phyloP scores from a whole-genome alignment of 73 alveolate genomes.

The Tetrahymena malaccensis region DNA sequence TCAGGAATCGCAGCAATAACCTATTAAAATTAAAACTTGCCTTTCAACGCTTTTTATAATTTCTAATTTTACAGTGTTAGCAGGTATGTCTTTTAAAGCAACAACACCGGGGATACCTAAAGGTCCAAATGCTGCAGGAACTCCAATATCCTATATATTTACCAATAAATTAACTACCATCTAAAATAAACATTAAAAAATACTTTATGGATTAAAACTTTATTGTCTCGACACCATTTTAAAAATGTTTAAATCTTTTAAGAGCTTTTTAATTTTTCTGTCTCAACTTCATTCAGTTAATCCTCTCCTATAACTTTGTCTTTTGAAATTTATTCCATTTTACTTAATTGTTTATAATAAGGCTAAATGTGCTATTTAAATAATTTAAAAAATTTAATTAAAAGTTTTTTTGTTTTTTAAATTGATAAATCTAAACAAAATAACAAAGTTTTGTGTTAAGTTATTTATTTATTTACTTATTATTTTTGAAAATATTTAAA shows the following conservation, averaged over 20 bases:
- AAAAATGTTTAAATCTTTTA: background rate
- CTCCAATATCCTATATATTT: background rate
- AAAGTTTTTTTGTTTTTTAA: background rate
- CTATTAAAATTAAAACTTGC: background rate
- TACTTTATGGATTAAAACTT: background rate
- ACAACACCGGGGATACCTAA: background rate
- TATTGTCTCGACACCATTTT: background rate
- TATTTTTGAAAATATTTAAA: too few species aligned
- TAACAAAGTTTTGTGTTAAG: too few species aligned
- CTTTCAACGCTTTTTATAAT: background rate
- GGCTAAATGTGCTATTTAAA: too few species aligned
- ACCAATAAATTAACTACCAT: background rate
- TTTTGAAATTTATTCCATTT: background rate
- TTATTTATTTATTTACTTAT: too few species aligned
- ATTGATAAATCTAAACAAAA: too few species aligned
- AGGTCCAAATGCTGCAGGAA: background rate
- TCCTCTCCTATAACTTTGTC: background rate
- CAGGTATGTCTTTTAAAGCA: background rate
- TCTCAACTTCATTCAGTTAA: background rate
- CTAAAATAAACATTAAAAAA: background rate
- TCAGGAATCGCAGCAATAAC: background rate
- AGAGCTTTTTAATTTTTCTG: background rate
- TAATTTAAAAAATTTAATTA: too few species aligned
- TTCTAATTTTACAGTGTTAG: background rate
- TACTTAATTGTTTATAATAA: background rate